Percentiles rank a stretch among this genome's conserved stretches.
These are phyloP conservation scores for Chytridiales sp. DNA, from an alignment of 371 early-diverging fungal genomes.

Conservation along the genomic window DNA sequence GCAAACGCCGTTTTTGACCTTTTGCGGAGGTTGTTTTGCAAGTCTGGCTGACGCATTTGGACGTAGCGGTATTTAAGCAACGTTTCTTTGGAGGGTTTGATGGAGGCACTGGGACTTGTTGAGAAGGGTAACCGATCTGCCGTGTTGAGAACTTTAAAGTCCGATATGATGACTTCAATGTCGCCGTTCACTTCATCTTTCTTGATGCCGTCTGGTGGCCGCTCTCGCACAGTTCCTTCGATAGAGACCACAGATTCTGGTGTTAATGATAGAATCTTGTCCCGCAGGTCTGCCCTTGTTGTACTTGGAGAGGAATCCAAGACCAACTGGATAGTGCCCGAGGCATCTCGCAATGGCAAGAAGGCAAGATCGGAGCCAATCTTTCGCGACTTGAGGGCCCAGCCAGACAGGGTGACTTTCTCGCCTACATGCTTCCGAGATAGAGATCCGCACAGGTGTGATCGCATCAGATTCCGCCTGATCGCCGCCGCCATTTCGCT, in stretches of 20 bases:
- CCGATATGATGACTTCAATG: constrained; percentile 69
- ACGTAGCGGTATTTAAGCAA: constrained; percentile 77
- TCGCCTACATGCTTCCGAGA: no score
- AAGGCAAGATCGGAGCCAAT: constrained; percentile 56
- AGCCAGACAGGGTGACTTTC: constrained; percentile 28
- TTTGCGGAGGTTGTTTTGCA: constrained; percentile 73
- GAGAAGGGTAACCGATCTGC: constrained; percentile 72
- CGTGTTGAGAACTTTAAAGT: constrained; percentile 67
- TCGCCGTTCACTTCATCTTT: constrained; percentile 51
- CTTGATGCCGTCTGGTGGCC: constrained; percentile 56
- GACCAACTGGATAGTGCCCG: constrained; percentile 68
- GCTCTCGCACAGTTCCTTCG: constrained; percentile 58
- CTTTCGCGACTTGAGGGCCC: constrained; percentile 28
- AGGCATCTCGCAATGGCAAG: constrained; percentile 66
- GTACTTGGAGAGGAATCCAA: not conserved
- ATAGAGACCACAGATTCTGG: constrained; percentile 67
- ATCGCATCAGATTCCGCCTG: no score
- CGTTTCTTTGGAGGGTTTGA: constrained; percentile 76
- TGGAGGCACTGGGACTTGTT: not conserved
- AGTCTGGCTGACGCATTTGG: constrained; percentile 73
- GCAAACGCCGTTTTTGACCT: constrained; percentile 65
- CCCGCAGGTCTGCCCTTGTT: constrained; percentile 21
- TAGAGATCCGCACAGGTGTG: no score
- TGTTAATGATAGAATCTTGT: constrained; percentile 50
- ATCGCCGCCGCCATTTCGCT: no score